Evolutionary conservation across 2,329 filamentous ascomycete genomes (phyloP).

Genomic region (Cryphonectria japonica): DNA sequence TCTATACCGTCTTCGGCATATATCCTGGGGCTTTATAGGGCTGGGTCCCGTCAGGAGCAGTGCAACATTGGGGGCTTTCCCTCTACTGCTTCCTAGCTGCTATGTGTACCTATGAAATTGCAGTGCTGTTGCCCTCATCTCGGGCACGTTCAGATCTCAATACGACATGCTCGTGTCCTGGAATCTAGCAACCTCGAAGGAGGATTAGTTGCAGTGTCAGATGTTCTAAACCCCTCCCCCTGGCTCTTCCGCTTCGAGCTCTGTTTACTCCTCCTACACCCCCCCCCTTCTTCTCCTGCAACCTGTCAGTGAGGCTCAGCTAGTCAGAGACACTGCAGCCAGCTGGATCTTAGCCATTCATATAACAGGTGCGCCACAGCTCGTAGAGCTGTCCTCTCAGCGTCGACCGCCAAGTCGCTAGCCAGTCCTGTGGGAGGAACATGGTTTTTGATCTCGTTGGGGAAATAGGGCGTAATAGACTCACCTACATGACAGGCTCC

Average conservation of each 20-base stretch:
- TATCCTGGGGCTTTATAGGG: background rate
- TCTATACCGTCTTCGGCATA: conserved; percentile 4
- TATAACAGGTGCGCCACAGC: conserved; percentile 27
- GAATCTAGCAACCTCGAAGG: background rate
- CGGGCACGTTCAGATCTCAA: background rate
- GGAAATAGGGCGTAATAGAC: background rate
- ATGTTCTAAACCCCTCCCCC: background rate
- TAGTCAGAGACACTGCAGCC: conserved; percentile 9
- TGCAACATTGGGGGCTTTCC: conserved; percentile 1
- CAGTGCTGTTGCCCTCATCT: background rate
- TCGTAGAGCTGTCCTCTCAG: conserved; percentile 31
- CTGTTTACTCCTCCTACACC: background rate
- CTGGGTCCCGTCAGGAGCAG: background rate
- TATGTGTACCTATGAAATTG: background rate
- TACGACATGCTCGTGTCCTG: background rate
- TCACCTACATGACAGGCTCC: background rate
- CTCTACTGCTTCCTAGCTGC: background rate
- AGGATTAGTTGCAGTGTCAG: background rate
- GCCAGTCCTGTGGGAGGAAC: conserved; percentile 6
- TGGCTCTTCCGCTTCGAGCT: background rate
- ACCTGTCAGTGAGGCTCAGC: conserved; percentile 13
- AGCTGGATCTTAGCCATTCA: conserved; percentile 19
- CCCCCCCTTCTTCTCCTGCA: background rate
- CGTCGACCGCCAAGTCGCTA: conserved; percentile 28
- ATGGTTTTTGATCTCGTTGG: background rate